Conservation (phyloP, 2,329 filamentous ascomycete genomes). For the Blastomyces parvus region DNA sequence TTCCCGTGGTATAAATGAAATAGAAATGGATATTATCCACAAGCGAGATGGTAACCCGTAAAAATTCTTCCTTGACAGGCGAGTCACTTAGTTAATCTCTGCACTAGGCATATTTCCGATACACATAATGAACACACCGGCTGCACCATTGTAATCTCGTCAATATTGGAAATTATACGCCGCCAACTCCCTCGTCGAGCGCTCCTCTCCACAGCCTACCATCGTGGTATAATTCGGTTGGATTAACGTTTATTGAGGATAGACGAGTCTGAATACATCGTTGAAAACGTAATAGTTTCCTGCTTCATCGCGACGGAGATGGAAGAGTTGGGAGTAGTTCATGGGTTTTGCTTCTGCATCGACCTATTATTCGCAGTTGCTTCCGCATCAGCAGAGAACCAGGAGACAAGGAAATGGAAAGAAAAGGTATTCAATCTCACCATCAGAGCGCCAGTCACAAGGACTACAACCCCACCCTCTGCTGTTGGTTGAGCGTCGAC, state of each 20-base stretch:
- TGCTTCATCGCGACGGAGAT: constrained; percentile 58
- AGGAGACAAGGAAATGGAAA: not conserved
- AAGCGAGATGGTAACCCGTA: not conserved
- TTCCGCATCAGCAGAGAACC: not conserved
- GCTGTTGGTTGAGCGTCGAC: constrained; percentile 74
- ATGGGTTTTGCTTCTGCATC: constrained; percentile 79
- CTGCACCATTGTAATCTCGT: not conserved
- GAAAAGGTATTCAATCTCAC: constrained; percentile 42
- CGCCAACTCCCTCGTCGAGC: not conserved
- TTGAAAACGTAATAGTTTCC: constrained; percentile 82
- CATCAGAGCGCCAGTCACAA: constrained; percentile 78
- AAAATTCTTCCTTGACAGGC: too few relatives aligned
- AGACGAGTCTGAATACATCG: constrained; percentile 89
- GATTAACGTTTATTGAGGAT: constrained; percentile 26
- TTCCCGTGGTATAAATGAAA: not conserved
- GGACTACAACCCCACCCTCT: constrained; percentile 64
- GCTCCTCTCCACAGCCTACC: not conserved
- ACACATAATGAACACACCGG: not conserved
- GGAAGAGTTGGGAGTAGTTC: constrained; percentile 86
- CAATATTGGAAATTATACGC: not conserved
- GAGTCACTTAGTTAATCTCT: not conserved
- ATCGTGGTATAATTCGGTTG: not conserved
- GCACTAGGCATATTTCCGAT: not conserved
- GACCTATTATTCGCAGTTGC: constrained; percentile 46
- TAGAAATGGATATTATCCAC: not conserved